These are phyloP conservation scores for Arctostaphylos glauca DNA, from an alignment of 148 eudicot genomes.

Conservation along the genomic window DNA sequence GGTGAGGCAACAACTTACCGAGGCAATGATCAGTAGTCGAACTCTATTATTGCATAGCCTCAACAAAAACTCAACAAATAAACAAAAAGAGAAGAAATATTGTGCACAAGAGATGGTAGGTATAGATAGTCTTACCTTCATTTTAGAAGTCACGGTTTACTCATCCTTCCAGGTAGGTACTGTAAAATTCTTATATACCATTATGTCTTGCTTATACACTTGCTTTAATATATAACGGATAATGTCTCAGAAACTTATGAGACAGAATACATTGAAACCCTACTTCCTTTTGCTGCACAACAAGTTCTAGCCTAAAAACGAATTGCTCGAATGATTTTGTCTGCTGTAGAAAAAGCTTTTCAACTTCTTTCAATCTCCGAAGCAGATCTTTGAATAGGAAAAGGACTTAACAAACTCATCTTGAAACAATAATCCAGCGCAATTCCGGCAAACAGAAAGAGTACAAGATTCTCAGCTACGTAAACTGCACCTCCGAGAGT, in stretches of 20 bases:
- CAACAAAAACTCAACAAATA: no score
- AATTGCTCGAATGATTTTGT: not conserved
- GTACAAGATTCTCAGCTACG: slow-evolving; percentile 65
- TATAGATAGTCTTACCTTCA: no score
- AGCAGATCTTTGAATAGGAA: slow-evolving; percentile 51
- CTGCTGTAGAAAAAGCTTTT: not conserved
- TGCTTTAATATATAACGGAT: not conserved
- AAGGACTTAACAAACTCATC: slow-evolving; percentile 68
- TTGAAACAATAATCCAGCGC: slow-evolving; percentile 86
- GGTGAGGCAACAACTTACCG: no score
- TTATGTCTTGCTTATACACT: not conserved
- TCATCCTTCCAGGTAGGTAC: not conserved
- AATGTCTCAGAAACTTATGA: not conserved
- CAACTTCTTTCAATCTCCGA: slow-evolving; percentile 20
- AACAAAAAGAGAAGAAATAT: no score
- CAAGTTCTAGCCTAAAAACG: not conserved
- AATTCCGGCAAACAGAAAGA: slow-evolving; percentile 81
- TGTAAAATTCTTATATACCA: not conserved
- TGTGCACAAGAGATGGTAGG: no score
- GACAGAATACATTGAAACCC: not conserved
- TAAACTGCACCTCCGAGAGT: slow-evolving; percentile 55
- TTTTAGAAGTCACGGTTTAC: not conserved
- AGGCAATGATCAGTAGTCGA: no score
- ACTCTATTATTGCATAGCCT: no score
- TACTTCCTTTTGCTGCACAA: not conserved